A percentile compares a stretch with the other conserved stretches of the same genome.
Evolutionary conservation across 257 asterid species (phyloP).

Genomic region (Euphrasia confusa): DNA sequence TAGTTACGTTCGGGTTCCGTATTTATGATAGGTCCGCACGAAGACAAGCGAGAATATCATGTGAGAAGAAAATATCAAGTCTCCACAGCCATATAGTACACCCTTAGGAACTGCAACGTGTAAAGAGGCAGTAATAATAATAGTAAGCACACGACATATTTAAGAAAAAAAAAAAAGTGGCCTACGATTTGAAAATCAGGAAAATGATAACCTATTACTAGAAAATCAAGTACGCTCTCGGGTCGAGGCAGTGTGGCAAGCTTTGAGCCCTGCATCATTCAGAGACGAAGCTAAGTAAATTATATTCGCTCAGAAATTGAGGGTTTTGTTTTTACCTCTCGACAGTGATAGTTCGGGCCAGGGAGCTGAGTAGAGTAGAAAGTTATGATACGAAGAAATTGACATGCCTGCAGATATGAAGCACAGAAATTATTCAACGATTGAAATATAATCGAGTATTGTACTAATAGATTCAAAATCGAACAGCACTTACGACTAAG

Average conservation of each 20-base stretch:
- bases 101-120: constrained; percentile 76
- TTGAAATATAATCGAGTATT: background rate
- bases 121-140: constrained; percentile 2
- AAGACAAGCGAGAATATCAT: constrained; percentile 94
- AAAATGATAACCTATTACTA: constrained; percentile 50
- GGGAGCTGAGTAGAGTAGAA: constrained; percentile 98
- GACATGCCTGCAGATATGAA: constrained; percentile 67
- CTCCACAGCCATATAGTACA: constrained; percentile 94
- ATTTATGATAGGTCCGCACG: constrained; percentile 83
- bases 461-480: background rate
- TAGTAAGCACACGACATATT: constrained; percentile 7
- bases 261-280: constrained; percentile 72
- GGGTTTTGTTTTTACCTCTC: constrained; percentile 56
- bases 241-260: constrained; percentile 88
- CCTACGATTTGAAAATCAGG: constrained; percentile 1
- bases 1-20: constrained; percentile 57
- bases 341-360: constrained; percentile 96
- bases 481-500: constrained; percentile 68
- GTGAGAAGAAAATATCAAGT: constrained; percentile 95
- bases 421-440: background rate
- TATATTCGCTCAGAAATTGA: background rate
- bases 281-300: background rate
- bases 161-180: background rate
- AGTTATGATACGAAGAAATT: constrained; percentile 76
- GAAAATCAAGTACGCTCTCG: constrained; percentile 51